A percentile compares a stretch with the other conserved stretches of the same genome.
Conservation (phyloP, 805 yeast genomes). For the Teunomyces panamensis region DNA sequence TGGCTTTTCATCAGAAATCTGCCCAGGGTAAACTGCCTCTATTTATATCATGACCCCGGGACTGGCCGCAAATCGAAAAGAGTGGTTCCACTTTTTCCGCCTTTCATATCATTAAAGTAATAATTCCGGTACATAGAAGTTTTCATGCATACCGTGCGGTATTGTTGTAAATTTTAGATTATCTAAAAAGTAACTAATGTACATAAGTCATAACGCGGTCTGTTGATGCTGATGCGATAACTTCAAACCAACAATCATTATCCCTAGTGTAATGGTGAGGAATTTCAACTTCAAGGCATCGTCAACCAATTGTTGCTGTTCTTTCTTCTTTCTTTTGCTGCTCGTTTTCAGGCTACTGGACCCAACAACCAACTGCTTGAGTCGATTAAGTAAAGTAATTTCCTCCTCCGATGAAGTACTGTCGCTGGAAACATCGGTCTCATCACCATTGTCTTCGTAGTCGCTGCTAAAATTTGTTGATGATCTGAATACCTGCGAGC, state of each 20-base stretch:
- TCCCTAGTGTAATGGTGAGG: constrained; percentile 41
- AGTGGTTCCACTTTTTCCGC: constrained; percentile 12
- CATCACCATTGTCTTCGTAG: constrained; percentile 11
- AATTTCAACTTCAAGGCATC: constrained; percentile 42
- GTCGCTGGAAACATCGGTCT: constrained; percentile 5
- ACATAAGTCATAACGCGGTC: not conserved
- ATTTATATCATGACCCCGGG: not conserved
- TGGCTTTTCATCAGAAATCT: not conserved
- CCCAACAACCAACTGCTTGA: constrained; percentile 34
- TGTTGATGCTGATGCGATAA: constrained; percentile 24
- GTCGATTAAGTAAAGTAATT: constrained; percentile 31
- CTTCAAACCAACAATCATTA: constrained; percentile 37
- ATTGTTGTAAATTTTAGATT: constrained; percentile 1
- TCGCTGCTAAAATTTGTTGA: constrained; percentile 7
- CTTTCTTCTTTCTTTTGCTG: constrained; percentile 12
- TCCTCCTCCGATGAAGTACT: constrained; percentile 17
- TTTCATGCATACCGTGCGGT: not conserved
- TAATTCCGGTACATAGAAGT: not conserved
- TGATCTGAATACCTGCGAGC: constrained; percentile 31
- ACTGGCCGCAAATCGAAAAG: not conserved
- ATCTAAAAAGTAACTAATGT: not conserved
- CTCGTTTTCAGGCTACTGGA: constrained; percentile 8
- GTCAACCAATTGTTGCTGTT: constrained; percentile 29
- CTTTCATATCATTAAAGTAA: not conserved
- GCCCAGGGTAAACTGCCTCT: not conserved